phyloP scores from a whole-genome alignment of 768 basidiomycete genomes.

The Lenzites betulinus region DNA sequence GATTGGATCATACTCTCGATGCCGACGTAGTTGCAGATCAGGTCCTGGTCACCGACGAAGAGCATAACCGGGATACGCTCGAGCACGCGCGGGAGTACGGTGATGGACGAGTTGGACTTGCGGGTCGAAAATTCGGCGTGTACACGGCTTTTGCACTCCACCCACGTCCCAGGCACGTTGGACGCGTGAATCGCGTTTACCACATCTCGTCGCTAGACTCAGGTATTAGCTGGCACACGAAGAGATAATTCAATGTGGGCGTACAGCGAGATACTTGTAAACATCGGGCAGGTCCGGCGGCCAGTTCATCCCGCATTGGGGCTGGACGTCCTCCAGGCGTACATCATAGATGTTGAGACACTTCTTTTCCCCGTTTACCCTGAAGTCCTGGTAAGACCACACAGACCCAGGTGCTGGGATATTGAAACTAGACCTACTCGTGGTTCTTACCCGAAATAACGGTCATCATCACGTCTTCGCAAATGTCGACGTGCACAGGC shows the following conservation, averaged over 20 bases:
- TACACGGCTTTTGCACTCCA: conserved; percentile 78
- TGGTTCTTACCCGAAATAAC: conserved; percentile 41
- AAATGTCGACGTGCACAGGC: conserved; percentile 56
- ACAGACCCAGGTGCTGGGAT: too few relatives aligned
- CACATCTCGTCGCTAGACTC: conserved; percentile 73
- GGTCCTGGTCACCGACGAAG: conserved; percentile 93
- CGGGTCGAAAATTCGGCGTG: conserved; percentile 58
- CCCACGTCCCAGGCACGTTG: conserved; percentile 78
- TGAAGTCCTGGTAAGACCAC: conserved; percentile 29
- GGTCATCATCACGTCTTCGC: conserved; percentile 57
- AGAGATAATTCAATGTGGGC: conserved; percentile 32
- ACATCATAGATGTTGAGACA: conserved; percentile 97
- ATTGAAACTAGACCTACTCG: conserved; percentile 28
- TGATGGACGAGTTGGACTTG: conserved; percentile 67
- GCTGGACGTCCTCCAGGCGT: conserved; percentile 79
- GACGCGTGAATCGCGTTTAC: conserved; percentile 80
- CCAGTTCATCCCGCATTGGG: conserved; percentile 98
- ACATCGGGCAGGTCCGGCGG: conserved; percentile 82
- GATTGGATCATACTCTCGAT: conserved; percentile 82
- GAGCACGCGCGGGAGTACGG: conserved; percentile 75
- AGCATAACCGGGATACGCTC: conserved; percentile 83
- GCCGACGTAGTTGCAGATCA: conserved; percentile 96
- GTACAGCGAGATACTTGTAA: conserved; percentile 76
- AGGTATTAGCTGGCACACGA: not conserved
- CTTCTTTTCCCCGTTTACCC: conserved; percentile 65